These are phyloP conservation scores for Thielaviopsis cerberus DNA, from an alignment of 2,329 filamentous ascomycete genomes.

Conservation along the genomic window DNA sequence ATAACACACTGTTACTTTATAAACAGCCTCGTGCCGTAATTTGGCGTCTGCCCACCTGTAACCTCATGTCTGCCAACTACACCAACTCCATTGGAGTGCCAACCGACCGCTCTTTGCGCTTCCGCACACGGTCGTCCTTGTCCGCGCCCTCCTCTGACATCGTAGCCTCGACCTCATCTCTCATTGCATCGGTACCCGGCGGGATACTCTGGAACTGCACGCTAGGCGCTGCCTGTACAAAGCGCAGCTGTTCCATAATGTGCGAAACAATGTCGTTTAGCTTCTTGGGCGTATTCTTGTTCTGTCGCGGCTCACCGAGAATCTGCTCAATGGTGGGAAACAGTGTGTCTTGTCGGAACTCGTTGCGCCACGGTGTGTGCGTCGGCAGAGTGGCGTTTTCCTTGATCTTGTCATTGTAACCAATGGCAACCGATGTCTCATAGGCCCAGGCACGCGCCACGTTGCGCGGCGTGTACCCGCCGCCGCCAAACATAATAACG, in stretches of 20 bases:
- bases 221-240: slow-evolving; percentile 68
- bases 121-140: slow-evolving; percentile 33
- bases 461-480: slow-evolving; percentile 90
- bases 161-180: slow-evolving; percentile 50
- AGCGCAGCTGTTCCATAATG: slow-evolving; percentile 69
- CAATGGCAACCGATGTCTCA: slow-evolving; percentile 80
- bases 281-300: slow-evolving; percentile 62
- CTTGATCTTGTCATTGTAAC: slow-evolving; percentile 46
- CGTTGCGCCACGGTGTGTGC: slow-evolving; percentile 68
- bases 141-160: slow-evolving; percentile 47
- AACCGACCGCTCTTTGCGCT: slow-evolving; percentile 36
- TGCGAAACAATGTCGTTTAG: slow-evolving; percentile 58
- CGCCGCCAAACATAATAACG: slow-evolving; percentile 78
- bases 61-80: neutral
- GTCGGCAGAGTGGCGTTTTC: slow-evolving; percentile 48
- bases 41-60: neutral
- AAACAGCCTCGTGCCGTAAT: no score
- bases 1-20: no score
- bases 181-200: slow-evolving; percentile 49
- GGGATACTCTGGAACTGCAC: slow-evolving; percentile 71
- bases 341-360: slow-evolving; percentile 73
- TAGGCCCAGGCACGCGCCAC: slow-evolving; percentile 94
- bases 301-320: slow-evolving; percentile 48
- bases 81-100: slow-evolving; percentile 36
- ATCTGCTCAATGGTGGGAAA: slow-evolving; percentile 71